Percentiles rank a stretch among this genome's conserved stretches.
These are phyloP conservation scores for Vaccinium macrocarpon DNA, from an alignment of 148 eudicot species.

Conservation along the genomic window DNA sequence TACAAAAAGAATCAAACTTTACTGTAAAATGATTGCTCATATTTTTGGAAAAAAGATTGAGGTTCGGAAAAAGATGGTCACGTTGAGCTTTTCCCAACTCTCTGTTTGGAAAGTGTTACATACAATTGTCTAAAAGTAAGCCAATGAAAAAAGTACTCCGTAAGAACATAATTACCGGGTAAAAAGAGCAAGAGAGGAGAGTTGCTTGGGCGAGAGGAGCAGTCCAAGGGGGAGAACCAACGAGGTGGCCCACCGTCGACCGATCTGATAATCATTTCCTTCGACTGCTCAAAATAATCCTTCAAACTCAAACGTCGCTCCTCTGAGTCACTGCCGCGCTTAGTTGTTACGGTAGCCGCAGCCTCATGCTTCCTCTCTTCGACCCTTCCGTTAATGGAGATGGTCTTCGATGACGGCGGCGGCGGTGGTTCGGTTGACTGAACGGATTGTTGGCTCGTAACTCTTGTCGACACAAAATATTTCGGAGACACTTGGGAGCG, in stretches of 20 bases:
- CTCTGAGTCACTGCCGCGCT: not conserved
- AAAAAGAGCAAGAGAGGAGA: constrained; percentile 52
- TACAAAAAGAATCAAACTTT: not conserved
- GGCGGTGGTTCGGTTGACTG: not conserved
- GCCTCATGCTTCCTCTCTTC: not conserved
- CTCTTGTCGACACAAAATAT: not conserved
- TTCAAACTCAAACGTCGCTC: constrained; percentile 18
- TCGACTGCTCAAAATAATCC: constrained; percentile 43
- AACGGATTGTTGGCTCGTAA: constrained; percentile 2
- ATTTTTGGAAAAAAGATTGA: not conserved
- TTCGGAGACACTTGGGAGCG: not conserved
- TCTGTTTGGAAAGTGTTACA: not conserved
- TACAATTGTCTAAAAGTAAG: not conserved
- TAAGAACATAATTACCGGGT: constrained; percentile 34
- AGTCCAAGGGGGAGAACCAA: constrained; percentile 56
- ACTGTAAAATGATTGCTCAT: constrained; percentile 1
- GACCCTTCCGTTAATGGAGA: not conserved
- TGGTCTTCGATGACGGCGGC: not conserved
- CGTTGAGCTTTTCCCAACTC: not conserved
- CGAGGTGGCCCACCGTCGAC: constrained; percentile 38
- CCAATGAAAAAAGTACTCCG: not conserved
- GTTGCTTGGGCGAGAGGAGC: constrained; percentile 16
- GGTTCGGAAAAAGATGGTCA: not conserved
- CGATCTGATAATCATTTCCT: constrained; percentile 34
- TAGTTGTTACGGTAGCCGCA: not conserved